These are phyloP conservation scores for Verticillium nubilum DNA, from an alignment of 2,329 filamentous ascomycete species.

Conservation along the genomic window DNA sequence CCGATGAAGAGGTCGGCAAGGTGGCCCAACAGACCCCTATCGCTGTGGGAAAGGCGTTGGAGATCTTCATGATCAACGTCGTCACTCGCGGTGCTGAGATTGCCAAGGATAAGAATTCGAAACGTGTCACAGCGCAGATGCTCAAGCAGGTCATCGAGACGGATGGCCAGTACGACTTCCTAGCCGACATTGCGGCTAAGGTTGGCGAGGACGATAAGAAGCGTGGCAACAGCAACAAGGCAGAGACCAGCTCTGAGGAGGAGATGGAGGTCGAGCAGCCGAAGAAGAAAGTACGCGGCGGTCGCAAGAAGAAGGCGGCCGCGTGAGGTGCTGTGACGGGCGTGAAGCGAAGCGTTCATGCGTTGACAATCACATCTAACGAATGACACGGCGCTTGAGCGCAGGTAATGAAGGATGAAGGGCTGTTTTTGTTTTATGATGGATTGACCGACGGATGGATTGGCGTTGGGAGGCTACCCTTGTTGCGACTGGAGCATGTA, in stretches of 20 bases:
- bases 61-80: conserved; percentile 95
- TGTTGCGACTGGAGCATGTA: conserved; percentile 14
- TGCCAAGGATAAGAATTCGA: conserved; percentile 76
- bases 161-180: conserved; percentile 91
- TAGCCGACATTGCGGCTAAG: conserved; percentile 84
- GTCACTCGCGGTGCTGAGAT: conserved; percentile 84
- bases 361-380: not conserved
- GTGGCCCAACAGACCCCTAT: conserved; percentile 97
- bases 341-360: not conserved
- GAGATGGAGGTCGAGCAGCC: conserved; percentile 40
- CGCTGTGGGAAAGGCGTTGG: conserved; percentile 89
- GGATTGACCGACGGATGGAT: not conserved
- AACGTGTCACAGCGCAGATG: conserved; percentile 84
- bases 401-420: not conserved
- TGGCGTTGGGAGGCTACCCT: not conserved
- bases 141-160: conserved; percentile 85
- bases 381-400: not conserved
- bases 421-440: not conserved
- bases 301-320: conserved; percentile 44
- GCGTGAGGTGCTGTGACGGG: not conserved
- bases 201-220: conserved; percentile 57
- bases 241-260: conserved; percentile 44
- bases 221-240: conserved; percentile 32
- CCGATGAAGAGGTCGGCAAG: conserved; percentile 96
- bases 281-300: conserved; percentile 41